A percentile compares a stretch with the other conserved stretches of the same genome.
These are phyloP conservation scores for Royoungia palumana DNA, from an alignment of 768 basidiomycete genomes.

Conservation along the genomic window DNA sequence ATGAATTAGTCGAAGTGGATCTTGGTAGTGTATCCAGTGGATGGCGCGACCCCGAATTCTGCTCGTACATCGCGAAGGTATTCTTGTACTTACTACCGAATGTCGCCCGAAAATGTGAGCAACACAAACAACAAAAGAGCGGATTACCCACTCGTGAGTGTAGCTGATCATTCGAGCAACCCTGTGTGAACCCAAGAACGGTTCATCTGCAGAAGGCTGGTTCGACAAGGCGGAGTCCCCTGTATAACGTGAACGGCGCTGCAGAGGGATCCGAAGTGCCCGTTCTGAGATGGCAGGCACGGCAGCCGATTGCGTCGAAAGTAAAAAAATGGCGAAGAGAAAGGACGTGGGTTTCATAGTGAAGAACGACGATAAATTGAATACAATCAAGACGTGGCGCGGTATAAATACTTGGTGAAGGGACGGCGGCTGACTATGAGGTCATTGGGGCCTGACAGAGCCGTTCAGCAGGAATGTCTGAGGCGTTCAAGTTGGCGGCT, in stretches of 20 bases:
- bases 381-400: background rate
- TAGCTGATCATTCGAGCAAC: background rate
- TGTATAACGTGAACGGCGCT: conserved; percentile 3
- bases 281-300: conserved; percentile 8
- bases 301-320: background rate
- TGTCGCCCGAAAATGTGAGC: background rate
- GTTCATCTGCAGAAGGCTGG: background rate
- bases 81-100: conserved; percentile 37
- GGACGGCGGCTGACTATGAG: conserved; percentile 14
- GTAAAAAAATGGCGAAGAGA: conserved; percentile 4
- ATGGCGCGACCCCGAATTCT: conserved; percentile 41
- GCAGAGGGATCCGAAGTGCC: conserved; percentile 5
- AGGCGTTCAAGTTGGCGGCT: too few species aligned
- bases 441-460: too few species aligned
- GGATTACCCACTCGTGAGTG: conserved; percentile 6
- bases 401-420: conserved; percentile 6
- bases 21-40: conserved; percentile 15
- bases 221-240: background rate
- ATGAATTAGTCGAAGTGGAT: background rate
- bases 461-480: too few species aligned
- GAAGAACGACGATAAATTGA: background rate
- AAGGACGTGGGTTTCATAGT: conserved; percentile 5
- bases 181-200: background rate
- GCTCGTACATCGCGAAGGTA: conserved; percentile 41
- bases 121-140: background rate